A percentile compares a stretch with the other conserved stretches of the same genome.
Conservation (phyloP, 352 stramenopile species). For the Phytophthora sojae region DNA sequence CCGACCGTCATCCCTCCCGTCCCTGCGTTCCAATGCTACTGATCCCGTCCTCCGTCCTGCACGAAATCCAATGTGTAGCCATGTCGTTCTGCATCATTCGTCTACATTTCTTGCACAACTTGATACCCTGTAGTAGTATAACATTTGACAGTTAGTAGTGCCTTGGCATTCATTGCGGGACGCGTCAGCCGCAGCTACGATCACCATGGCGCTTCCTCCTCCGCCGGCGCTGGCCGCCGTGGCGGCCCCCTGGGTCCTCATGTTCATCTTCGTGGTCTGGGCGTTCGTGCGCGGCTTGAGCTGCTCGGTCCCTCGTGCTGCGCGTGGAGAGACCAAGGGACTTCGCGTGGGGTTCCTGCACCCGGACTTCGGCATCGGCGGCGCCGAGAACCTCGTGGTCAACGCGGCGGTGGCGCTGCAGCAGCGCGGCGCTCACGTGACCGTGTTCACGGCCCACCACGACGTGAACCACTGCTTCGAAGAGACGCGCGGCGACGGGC, state of each 20-base stretch:
- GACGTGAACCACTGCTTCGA: constrained; percentile 95
- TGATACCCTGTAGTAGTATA: constrained; percentile 7
- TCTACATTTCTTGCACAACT: constrained; percentile 25
- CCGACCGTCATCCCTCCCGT: constrained; percentile 79
- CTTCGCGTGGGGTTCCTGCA: constrained; percentile 96
- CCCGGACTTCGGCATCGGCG: constrained; percentile 98
- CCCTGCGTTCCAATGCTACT: constrained; percentile 78
- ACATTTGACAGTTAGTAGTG: constrained; percentile 16
- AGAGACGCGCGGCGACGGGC: constrained; percentile 87
- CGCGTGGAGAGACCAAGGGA: constrained; percentile 14
- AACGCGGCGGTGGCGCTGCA: constrained; percentile 91
- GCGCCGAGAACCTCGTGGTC: constrained; percentile 95
- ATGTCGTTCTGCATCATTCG: constrained; percentile 7
- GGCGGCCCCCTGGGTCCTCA: constrained; percentile 21
- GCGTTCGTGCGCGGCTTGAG: constrained; percentile 36
- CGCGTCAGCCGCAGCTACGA: constrained; percentile 13
- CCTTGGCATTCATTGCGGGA: not conserved
- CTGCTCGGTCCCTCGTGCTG: constrained; percentile 30
- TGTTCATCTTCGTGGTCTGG: constrained; percentile 35
- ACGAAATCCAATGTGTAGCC: not conserved
- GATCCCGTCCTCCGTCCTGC: constrained; percentile 16
- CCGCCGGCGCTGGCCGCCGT: constrained; percentile 22
- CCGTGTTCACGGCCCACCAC: constrained; percentile 97
- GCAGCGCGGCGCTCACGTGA: constrained; percentile 81
- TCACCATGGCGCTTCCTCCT: constrained; percentile 31